Percentiles rank a stretch among this genome's conserved stretches.
Evolutionary conservation across 2,329 filamentous ascomycete species (phyloP).

Genomic region (Claviceps citrina): DNA sequence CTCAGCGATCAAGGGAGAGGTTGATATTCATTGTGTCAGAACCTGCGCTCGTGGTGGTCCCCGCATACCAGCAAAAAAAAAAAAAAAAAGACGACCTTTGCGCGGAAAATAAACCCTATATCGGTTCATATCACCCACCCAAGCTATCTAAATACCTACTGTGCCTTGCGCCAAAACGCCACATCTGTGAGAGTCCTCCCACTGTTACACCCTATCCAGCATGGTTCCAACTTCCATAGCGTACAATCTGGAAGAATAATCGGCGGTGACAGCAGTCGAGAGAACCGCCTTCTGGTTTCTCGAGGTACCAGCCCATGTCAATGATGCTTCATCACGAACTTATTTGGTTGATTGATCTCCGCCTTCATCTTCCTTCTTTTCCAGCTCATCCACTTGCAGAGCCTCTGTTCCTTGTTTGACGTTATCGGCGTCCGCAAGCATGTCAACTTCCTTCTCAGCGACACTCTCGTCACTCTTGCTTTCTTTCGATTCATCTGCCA

Average conservation of each 20-base stretch:
- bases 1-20: background rate
- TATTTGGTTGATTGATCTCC: slow-evolving; percentile 11
- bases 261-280: background rate
- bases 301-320: background rate
- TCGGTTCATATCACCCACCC: slow-evolving; percentile 3
- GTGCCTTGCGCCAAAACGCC: slow-evolving; percentile 10
- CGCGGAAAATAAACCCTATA: background rate
- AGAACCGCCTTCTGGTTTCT: background rate
- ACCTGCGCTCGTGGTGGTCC: background rate
- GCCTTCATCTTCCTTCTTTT: slow-evolving; percentile 14
- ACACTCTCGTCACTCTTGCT: slow-evolving; percentile 9
- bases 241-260: background rate
- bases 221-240: background rate
- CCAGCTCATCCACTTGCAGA: slow-evolving; percentile 21
- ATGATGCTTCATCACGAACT: slow-evolving; percentile 9
- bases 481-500: slow-evolving; percentile 7
- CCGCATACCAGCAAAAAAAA: background rate
- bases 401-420: slow-evolving; percentile 13
- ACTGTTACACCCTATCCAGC: slow-evolving; percentile 2
- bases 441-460: slow-evolving; percentile 11
- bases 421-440: slow-evolving; percentile 9
- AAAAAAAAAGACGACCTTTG: background rate
- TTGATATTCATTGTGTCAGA: slow-evolving; percentile 1
- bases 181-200: slow-evolving; percentile 3
- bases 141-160: too few species aligned